These are phyloP conservation scores for Mrakia frigida DNA, from an alignment of 768 basidiomycete genomes.

Conservation along the genomic window DNA sequence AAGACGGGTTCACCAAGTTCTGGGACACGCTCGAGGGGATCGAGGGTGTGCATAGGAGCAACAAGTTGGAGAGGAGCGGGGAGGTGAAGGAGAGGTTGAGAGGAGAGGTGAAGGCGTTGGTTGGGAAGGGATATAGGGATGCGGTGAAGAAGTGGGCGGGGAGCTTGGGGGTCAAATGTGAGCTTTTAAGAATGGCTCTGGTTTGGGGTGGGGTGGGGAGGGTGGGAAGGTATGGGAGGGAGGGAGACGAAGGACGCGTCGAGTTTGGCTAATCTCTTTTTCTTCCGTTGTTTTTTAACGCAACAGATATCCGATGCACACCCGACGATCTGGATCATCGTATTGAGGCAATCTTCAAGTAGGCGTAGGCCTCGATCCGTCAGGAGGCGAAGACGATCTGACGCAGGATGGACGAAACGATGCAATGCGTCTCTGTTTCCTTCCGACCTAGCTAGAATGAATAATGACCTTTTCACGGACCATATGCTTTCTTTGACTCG, in stretches of 20 bases:
- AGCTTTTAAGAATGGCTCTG: background rate
- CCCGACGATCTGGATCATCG: constrained; percentile 23
- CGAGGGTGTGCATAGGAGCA: constrained; percentile 19
- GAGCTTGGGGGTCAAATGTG: constrained; percentile 18
- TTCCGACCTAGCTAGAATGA: no score
- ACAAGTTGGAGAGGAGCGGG: constrained; percentile 7
- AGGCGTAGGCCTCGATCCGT: background rate
- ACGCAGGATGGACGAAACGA: no score
- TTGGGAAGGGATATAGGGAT: constrained; percentile 9
- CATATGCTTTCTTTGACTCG: no score
- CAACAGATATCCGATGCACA: constrained; percentile 20
- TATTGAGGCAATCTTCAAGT: background rate
- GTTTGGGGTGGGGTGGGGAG: background rate
- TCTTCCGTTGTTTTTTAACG: background rate
- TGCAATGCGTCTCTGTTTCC: no score
- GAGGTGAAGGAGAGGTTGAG: constrained; percentile 21
- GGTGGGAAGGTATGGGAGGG: no score
- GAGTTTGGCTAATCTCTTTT: background rate
- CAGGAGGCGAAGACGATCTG: no score
- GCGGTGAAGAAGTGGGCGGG: constrained; percentile 17
- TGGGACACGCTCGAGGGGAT: constrained; percentile 29
- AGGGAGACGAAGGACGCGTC: background rate
- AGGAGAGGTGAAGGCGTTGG: constrained; percentile 9
- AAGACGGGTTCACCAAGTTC: constrained; percentile 26
- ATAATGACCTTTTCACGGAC: no score